Evolutionary conservation across 2,329 filamentous ascomycete species (phyloP).

Genomic region (Microsporum ferrugineum): DNA sequence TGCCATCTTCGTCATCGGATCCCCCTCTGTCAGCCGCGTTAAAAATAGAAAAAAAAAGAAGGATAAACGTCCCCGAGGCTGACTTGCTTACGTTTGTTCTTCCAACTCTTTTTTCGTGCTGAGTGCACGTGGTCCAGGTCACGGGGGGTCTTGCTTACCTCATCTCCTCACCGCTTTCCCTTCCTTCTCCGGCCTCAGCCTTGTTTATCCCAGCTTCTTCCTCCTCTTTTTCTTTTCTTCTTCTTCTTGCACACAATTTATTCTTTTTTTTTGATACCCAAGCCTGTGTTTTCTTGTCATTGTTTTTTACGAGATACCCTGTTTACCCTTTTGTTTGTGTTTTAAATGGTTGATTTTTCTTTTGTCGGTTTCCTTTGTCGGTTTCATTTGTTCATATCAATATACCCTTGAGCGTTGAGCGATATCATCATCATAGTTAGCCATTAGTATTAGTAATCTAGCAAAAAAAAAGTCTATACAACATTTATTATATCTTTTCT

Average conservation of each 20-base stretch:
- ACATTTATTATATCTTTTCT: not conserved
- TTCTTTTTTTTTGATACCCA: not conserved
- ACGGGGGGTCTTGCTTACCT: not conserved
- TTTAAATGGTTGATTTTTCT: not conserved
- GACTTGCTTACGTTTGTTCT: not conserved
- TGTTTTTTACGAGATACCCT: not conserved
- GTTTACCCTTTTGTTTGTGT: not conserved
- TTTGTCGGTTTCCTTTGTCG: not conserved
- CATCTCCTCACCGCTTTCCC: not conserved
- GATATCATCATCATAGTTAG: not conserved
- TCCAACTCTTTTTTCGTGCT: not conserved
- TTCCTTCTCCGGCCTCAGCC: not conserved
- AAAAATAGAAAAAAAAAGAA: not conserved
- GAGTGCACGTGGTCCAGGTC: not conserved
- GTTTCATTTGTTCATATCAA: not conserved
- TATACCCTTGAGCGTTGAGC: conserved; percentile 2
- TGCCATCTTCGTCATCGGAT: not conserved
- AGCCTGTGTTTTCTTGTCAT: not conserved
- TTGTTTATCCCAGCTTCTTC: not conserved
- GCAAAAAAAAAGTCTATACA: not conserved
- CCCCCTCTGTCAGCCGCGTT: not conserved
- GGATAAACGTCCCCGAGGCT: not conserved
- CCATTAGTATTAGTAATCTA: not conserved
- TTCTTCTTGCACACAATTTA: not conserved
- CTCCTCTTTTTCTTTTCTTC: not conserved